These are phyloP conservation scores for Naematelia aurantialba DNA, from an alignment of 768 basidiomycete genomes.

Conservation along the genomic window DNA sequence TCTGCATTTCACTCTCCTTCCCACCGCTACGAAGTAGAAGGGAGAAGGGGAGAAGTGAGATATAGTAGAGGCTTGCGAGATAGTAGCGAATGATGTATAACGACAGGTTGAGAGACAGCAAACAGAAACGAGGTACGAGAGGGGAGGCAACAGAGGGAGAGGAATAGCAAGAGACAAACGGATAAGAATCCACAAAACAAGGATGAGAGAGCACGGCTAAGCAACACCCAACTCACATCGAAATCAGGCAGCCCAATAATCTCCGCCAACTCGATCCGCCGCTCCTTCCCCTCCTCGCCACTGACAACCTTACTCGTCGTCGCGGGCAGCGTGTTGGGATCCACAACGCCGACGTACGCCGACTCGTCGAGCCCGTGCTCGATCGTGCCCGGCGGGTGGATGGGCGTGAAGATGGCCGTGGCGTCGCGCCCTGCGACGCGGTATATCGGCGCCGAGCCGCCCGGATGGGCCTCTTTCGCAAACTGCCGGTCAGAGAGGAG, in stretches of 20 bases:
- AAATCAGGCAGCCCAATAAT: constrained; percentile 50
- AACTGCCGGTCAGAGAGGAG: constrained; percentile 27
- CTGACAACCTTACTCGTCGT: constrained; percentile 14
- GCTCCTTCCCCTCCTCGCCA: constrained; percentile 27
- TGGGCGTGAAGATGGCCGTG: constrained; percentile 34
- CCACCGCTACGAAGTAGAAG: constrained; percentile 84
- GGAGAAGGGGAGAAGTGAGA: too few species aligned
- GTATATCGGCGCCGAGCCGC: constrained; percentile 41
- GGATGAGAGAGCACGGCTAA: too few species aligned
- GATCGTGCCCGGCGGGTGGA: constrained; percentile 44
- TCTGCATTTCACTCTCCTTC: constrained; percentile 65
- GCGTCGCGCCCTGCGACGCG: constrained; percentile 42
- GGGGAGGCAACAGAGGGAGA: too few species aligned
- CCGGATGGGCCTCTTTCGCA: constrained; percentile 43
- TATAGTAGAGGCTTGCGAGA: too few species aligned
- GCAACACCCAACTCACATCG: constrained; percentile 30
- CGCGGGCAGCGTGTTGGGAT: constrained; percentile 40
- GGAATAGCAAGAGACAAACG: too few species aligned
- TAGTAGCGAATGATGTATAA: too few species aligned
- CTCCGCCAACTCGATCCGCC: constrained; percentile 40
- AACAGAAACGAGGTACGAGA: too few species aligned
- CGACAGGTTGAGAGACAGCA: too few species aligned
- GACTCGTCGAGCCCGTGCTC: constrained; percentile 37
- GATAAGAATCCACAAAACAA: too few species aligned
- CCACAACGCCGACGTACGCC: constrained; percentile 33